Percentiles rank a stretch among this genome's conserved stretches.
phyloP scores from a whole-genome alignment of 192 early-diverging fungal species.

The Thoreauomyces humboldtii region DNA sequence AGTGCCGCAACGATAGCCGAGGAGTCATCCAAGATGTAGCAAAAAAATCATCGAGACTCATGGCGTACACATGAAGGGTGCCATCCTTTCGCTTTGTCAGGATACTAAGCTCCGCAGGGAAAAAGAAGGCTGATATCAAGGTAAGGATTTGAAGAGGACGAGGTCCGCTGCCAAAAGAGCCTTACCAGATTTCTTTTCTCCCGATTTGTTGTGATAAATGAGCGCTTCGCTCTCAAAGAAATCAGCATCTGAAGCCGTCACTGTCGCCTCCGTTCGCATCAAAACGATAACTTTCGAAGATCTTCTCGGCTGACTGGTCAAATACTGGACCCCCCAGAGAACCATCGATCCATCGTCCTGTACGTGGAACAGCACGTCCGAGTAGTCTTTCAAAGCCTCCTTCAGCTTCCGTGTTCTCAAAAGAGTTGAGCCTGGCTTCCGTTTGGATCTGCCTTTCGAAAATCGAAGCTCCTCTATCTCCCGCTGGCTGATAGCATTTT shows the following conservation, averaged over 20 bases:
- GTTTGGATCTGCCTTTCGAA: background rate
- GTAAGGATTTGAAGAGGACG: too few relatives aligned
- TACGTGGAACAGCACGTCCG: conserved; percentile 75
- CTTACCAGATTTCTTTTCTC: conserved; percentile 43
- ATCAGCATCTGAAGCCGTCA: conserved; percentile 50
- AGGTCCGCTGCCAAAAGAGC: too few relatives aligned
- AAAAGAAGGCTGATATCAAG: conserved; percentile 41
- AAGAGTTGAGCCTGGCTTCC: conserved; percentile 31
- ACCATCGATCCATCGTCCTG: conserved; percentile 66
- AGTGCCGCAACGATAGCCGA: conserved; percentile 54
- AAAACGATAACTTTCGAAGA: conserved; percentile 67
- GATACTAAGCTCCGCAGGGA: conserved; percentile 60
- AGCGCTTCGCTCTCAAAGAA: conserved; percentile 58
- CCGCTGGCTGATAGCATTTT: conserved; percentile 25
- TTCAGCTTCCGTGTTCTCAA: conserved; percentile 50
- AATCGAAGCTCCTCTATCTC: conserved; percentile 13
- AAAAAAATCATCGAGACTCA: conserved; percentile 78
- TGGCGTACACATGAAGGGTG: conserved; percentile 62
- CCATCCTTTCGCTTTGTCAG: conserved; percentile 56
- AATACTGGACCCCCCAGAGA: conserved; percentile 75
- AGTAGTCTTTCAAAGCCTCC: conserved; percentile 66
- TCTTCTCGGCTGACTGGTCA: conserved; percentile 59
- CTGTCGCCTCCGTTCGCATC: conserved; percentile 54
- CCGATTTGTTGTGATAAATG: conserved; percentile 46
- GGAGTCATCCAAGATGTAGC: conserved; percentile 56